phyloP scores from a whole-genome alignment of 345 rosid genomes.

The Citrus reticulata region DNA sequence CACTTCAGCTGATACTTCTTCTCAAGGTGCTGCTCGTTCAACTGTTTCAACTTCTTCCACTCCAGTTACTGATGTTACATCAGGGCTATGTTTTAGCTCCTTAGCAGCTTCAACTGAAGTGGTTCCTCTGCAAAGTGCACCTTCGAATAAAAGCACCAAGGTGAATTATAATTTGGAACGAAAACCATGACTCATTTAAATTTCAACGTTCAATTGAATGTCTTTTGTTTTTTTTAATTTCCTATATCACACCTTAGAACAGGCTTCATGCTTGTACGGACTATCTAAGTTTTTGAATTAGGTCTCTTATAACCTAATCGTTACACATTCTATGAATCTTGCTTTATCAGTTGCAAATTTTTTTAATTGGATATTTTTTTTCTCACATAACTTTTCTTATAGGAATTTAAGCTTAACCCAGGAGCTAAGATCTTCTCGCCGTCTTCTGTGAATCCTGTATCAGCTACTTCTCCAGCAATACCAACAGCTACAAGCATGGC shows the following conservation, averaged over 20 bases:
- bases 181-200: background rate
- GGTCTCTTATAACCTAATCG: background rate
- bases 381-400: background rate
- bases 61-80: constrained; percentile 22
- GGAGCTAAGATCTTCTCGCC: constrained; percentile 81
- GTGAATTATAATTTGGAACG: constrained; percentile 30
- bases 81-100: constrained; percentile 23
- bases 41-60: constrained; percentile 28
- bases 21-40: constrained; percentile 30
- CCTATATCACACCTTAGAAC: background rate
- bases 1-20: constrained; percentile 25
- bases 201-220: background rate
- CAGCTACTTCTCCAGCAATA: constrained; percentile 42
- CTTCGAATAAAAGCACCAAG: constrained; percentile 48
- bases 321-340: background rate
- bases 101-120: constrained; percentile 37
- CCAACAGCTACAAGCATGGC: constrained; percentile 43
- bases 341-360: background rate
- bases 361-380: background rate
- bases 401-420: constrained; percentile 93
- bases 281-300: background rate
- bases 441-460: constrained; percentile 40
- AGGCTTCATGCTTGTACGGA: background rate
- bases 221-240: background rate
- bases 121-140: constrained; percentile 41